Conservation (phyloP, 2,329 filamentous ascomycete genomes). For the Grosmannia penicillata region DNA sequence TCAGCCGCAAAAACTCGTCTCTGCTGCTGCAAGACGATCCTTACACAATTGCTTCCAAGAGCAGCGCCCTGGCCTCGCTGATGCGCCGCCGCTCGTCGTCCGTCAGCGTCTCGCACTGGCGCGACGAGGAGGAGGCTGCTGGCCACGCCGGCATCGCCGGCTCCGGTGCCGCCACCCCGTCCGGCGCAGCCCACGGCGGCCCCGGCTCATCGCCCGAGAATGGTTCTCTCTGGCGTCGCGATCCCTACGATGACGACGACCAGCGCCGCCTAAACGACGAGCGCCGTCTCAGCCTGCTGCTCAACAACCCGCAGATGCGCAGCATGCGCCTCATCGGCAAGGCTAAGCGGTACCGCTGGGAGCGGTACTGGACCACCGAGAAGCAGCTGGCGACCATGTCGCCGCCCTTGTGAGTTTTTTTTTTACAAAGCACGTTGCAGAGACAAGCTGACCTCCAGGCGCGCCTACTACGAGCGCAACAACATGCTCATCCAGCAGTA, state of each 20-base stretch:
- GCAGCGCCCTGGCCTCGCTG: constrained; percentile 19
- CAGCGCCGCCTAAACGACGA: constrained; percentile 39
- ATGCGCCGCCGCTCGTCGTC: constrained; percentile 31
- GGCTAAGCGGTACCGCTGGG: constrained; percentile 75
- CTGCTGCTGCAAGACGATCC: constrained; percentile 27
- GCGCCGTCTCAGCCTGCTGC: constrained; percentile 41
- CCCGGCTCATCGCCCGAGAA: background rate
- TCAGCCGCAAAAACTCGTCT: constrained; percentile 10
- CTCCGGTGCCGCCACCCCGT: background rate
- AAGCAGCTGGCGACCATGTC: constrained; percentile 58
- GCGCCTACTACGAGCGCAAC: constrained; percentile 76
- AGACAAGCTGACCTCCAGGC: constrained; percentile 25
- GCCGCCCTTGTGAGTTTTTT: constrained; percentile 41
- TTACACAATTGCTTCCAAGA: constrained; percentile 29
- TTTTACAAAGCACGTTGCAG: background rate
- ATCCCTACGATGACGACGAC: constrained; percentile 18
- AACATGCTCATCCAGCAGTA: constrained; percentile 87
- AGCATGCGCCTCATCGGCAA: constrained; percentile 81
- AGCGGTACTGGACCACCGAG: constrained; percentile 71
- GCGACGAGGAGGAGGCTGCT: constrained; percentile 11
- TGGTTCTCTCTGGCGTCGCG: constrained; percentile 9
- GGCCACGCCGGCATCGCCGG: background rate
- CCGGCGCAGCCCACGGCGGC: background rate
- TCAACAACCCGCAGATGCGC: constrained; percentile 57
- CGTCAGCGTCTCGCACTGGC: constrained; percentile 7